These are phyloP conservation scores for Pyronema domesticum DNA, from an alignment of 495 filamentous ascomycete species.

Conservation along the genomic window DNA sequence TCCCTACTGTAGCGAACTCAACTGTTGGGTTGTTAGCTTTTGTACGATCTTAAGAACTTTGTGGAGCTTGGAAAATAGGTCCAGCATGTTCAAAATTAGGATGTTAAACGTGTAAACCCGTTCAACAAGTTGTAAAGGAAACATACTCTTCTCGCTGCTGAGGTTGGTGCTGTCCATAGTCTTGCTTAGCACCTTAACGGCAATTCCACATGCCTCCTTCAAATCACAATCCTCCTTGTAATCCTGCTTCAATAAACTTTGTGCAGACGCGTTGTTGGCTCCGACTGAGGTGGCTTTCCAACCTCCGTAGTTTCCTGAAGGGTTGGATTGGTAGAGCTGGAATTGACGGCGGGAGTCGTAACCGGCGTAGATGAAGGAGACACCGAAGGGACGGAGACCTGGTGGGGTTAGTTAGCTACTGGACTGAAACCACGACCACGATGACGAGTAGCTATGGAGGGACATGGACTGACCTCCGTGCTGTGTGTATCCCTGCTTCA, in stretches of 20 bases:
- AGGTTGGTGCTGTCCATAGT: slow-evolving; percentile 99
- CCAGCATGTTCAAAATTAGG: slow-evolving; percentile 4
- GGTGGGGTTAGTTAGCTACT: background rate
- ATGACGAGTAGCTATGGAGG: slow-evolving; percentile 6
- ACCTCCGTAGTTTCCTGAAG: slow-evolving; percentile 96
- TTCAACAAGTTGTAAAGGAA: background rate
- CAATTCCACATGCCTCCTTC: slow-evolving; percentile 92
- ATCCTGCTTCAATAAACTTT: slow-evolving; percentile 96
- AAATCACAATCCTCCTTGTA: slow-evolving; percentile 95
- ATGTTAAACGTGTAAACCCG: background rate
- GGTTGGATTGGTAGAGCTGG: slow-evolving; percentile 98
- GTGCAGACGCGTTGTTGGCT: slow-evolving; percentile 93
- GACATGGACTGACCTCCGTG: slow-evolving; percentile 43
- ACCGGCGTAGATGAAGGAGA: slow-evolving; percentile 98
- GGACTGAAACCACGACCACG: too few relatives aligned
- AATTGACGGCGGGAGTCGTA: slow-evolving; percentile 91
- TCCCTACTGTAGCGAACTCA: slow-evolving; percentile 95
- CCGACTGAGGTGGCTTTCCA: slow-evolving; percentile 98
- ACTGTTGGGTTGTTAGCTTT: slow-evolving; percentile 36
- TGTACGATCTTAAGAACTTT: slow-evolving; percentile 6
- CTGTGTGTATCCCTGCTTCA: slow-evolving; percentile 99
- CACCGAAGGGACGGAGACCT: slow-evolving; percentile 90
- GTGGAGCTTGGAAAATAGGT: background rate
- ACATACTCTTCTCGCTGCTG: slow-evolving; percentile 93
- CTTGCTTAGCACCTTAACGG: slow-evolving; percentile 98